Percentiles rank a stretch among this genome's conserved stretches.
Conservation (phyloP, 2,329 filamentous ascomycete genomes). For the Chaetomium sp. region DNA sequence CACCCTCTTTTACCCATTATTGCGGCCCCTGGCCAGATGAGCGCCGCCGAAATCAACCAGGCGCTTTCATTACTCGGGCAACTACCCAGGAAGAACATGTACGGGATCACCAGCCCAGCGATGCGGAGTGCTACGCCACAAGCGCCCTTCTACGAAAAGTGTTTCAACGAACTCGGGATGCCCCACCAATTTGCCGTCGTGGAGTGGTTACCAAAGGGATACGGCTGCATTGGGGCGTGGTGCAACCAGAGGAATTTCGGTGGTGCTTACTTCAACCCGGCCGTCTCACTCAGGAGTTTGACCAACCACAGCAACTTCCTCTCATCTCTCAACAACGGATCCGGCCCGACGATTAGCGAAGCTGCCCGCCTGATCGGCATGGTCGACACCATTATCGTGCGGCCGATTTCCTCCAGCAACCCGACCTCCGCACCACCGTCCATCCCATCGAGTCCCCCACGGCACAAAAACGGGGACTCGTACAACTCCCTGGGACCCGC, state of each 20-base stretch:
- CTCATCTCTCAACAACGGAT: constrained; percentile 41
- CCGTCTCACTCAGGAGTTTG: constrained; percentile 55
- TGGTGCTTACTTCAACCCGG: constrained; percentile 73
- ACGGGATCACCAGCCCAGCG: constrained; percentile 67
- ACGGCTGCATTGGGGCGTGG: constrained; percentile 62
- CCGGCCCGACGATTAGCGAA: constrained; percentile 59
- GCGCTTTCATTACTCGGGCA: constrained; percentile 73
- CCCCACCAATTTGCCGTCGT: constrained; percentile 73
- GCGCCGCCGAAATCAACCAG: constrained; percentile 76
- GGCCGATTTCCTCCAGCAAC: constrained; percentile 38
- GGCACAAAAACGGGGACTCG: constrained; percentile 28
- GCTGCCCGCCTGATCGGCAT: constrained; percentile 73
- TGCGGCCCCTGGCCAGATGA: constrained; percentile 78
- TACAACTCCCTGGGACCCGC: constrained; percentile 15
- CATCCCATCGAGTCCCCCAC: constrained; percentile 42
- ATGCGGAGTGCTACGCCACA: constrained; percentile 60
- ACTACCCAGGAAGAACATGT: constrained; percentile 71
- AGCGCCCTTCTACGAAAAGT: constrained; percentile 80
- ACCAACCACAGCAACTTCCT: constrained; percentile 51
- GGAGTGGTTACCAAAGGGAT: constrained; percentile 60
- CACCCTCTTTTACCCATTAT: constrained; percentile 78
- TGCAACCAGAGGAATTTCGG: constrained; percentile 71
- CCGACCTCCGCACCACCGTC: constrained; percentile 41
- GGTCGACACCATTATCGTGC: constrained; percentile 72
- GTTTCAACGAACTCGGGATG: constrained; percentile 76